These are phyloP conservation scores for Phytophthora ohioensis DNA, from an alignment of 352 stramenopile species.

Conservation along the genomic window DNA sequence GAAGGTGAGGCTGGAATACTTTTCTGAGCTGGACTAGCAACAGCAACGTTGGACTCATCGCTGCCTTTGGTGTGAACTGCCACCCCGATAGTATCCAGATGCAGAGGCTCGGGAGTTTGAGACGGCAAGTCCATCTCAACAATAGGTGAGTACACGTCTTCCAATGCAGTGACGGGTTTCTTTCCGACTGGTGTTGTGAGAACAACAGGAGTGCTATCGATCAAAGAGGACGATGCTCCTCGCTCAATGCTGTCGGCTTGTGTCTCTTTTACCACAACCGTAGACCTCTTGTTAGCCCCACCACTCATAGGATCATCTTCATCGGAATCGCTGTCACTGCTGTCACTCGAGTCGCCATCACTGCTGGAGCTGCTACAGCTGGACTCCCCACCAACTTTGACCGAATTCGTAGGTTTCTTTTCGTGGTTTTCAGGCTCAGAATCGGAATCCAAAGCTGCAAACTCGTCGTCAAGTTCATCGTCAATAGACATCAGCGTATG, in stretches of 20 bases:
- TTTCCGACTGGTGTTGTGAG: slow-evolving; percentile 19
- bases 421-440: slow-evolving; percentile 24
- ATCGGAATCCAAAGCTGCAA: slow-evolving; percentile 43
- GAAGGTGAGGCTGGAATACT: not conserved
- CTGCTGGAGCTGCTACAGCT: slow-evolving; percentile 44
- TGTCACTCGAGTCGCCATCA: slow-evolving; percentile 43
- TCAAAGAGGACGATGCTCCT: not conserved
- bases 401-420: not conserved
- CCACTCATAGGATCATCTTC: slow-evolving; percentile 18
- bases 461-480: slow-evolving; percentile 49
- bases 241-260: not conserved
- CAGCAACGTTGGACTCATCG: not conserved
- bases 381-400: slow-evolving; percentile 9
- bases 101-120: slow-evolving; percentile 1
- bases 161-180: slow-evolving; percentile 10
- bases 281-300: not conserved
- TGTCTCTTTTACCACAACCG: not conserved
- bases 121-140: not conserved
- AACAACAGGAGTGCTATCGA: slow-evolving; percentile 19
- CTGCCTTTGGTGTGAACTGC: not conserved
- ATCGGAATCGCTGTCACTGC: slow-evolving; percentile 40
- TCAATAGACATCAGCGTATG: slow-evolving; percentile 38
- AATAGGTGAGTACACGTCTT: slow-evolving; percentile 14
- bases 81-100: slow-evolving; percentile 1
- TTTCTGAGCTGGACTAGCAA: not conserved